Conservation (phyloP, 768 basidiomycete species). For the Vararia minispora region DNA sequence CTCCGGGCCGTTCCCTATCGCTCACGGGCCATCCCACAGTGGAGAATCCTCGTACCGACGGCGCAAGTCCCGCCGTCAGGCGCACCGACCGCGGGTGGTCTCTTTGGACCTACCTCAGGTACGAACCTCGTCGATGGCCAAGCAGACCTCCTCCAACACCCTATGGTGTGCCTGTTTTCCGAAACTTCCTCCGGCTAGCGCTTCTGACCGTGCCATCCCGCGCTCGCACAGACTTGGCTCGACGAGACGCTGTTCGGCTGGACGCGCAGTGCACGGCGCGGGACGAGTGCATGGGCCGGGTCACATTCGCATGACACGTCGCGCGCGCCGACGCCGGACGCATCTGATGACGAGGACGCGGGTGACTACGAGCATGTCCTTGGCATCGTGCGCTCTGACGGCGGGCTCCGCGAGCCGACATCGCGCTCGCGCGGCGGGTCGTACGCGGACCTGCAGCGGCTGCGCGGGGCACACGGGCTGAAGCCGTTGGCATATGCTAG, state of each 20-base stretch:
- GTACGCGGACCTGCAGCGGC: conserved; percentile 72
- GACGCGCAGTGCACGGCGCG: conserved; percentile 60
- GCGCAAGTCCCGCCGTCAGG: conserved; percentile 74
- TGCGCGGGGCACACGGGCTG: conserved; percentile 25
- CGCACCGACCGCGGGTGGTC: too few species aligned
- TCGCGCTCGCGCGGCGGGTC: conserved; percentile 56
- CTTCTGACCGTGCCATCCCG: neutral
- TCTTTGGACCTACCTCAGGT: too few species aligned
- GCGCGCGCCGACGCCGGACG: conserved; percentile 58
- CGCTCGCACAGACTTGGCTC: conserved; percentile 52
- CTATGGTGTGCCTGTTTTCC: conserved; percentile 48
- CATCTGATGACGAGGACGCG: conserved; percentile 77
- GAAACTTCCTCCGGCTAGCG: conserved; percentile 1
- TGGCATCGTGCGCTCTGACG: conserved; percentile 44
- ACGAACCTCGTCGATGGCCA: conserved; percentile 71
- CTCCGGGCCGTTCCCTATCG: too few species aligned
- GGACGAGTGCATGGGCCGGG: conserved; percentile 85
- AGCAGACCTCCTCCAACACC: conserved; percentile 76
- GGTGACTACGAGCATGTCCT: conserved; percentile 91
- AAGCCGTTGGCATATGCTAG: conserved; percentile 9
- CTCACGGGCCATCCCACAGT: too few species aligned
- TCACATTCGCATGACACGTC: conserved; percentile 46
- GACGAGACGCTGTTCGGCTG: conserved; percentile 90
- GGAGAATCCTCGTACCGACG: conserved; percentile 69
- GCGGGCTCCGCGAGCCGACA: conserved; percentile 25